Conservation (phyloP, 1,284 basidiomycete species). For the Apiotrichum domesticum region DNA sequence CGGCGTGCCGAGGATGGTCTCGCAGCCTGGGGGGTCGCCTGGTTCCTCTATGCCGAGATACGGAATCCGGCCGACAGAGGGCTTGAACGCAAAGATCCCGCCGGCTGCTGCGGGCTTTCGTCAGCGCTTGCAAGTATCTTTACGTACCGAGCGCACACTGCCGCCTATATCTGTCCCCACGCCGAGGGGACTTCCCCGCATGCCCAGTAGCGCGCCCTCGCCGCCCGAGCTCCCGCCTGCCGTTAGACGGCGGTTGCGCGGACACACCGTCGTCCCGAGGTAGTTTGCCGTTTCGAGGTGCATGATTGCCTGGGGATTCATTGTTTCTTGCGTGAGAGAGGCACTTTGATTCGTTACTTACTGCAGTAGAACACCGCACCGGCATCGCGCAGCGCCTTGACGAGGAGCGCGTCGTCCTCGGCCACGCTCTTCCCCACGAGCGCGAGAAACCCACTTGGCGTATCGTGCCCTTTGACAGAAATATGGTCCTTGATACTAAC, state of each 20-base stretch:
- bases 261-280: constrained; percentile 43
- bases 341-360: background rate
- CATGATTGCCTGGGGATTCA: constrained; percentile 27
- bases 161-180: constrained; percentile 49
- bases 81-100: constrained; percentile 43
- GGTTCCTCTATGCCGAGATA: constrained; percentile 27
- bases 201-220: constrained; percentile 46
- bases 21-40: constrained; percentile 22
- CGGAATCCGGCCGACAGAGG: constrained; percentile 36
- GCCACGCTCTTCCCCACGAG: constrained; percentile 15
- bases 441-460: constrained; percentile 19
- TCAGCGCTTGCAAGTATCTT: background rate
- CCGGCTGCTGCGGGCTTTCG: constrained; percentile 24
- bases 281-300: constrained; percentile 26
- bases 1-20: constrained; percentile 31
- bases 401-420: constrained; percentile 10
- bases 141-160: constrained; percentile 24
- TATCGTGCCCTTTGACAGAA: constrained; percentile 40
- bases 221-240: constrained; percentile 47
- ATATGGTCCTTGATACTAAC: constrained; percentile 55
- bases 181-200: constrained; percentile 25
- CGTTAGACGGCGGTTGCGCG: constrained; percentile 42
- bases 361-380: constrained; percentile 23
- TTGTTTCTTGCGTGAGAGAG: constrained; percentile 9
- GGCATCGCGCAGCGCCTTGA: constrained; percentile 20